phyloP scores from a whole-genome alignment of 2,329 filamentous ascomycete genomes.

The Paraconiothyrium sp. region DNA sequence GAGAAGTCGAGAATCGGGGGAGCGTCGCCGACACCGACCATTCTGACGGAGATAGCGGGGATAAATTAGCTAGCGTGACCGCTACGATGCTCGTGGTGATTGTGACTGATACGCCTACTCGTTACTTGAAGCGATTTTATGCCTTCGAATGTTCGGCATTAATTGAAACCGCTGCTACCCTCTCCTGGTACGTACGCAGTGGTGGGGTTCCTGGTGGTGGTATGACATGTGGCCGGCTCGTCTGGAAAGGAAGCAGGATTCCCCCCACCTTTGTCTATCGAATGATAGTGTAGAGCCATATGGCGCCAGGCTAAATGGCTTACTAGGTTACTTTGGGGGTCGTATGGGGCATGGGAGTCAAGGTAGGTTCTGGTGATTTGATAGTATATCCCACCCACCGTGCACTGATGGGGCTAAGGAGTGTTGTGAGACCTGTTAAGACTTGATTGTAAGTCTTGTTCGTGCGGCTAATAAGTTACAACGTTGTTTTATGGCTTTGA shows the following conservation, averaged over 20 bases:
- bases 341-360: neutral
- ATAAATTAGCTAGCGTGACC: neutral
- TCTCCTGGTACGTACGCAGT: conserved; percentile 1
- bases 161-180: neutral
- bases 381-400: neutral
- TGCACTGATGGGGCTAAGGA: neutral
- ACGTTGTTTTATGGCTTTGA: neutral
- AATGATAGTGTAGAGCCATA: neutral
- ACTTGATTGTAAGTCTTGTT: neutral
- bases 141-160: neutral
- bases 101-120: neutral
- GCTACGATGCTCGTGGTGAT: too few species aligned
- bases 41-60: conserved; percentile 19
- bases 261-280: conserved; percentile 17
- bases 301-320: neutral
- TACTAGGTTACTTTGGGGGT: neutral
- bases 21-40: conserved; percentile 33
- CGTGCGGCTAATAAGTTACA: neutral
- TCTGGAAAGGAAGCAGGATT: neutral
- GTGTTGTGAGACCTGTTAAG: neutral
- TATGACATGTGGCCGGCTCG: neutral
- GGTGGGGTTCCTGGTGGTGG: conserved; percentile 8
- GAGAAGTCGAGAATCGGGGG: conserved; percentile 42
- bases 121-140: conserved; percentile 1
- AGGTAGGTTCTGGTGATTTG: neutral